A percentile compares a stretch with the other conserved stretches of the same genome.
phyloP scores from a whole-genome alignment of 805 yeast species.

The Tetrapisispora taiwanensis region DNA sequence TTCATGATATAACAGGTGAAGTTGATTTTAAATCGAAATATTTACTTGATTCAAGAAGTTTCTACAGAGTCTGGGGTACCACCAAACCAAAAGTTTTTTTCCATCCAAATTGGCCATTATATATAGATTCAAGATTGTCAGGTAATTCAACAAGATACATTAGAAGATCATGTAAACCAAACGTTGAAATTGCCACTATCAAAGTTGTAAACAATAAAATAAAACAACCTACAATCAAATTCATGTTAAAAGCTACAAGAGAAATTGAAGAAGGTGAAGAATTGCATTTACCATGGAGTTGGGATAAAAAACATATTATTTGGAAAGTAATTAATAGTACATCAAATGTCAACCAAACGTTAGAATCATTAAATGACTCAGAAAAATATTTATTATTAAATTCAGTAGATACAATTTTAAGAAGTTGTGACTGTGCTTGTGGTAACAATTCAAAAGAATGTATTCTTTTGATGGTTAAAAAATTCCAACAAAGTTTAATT shows the following conservation, averaged over 20 bases:
- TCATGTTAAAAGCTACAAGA: slow-evolving; percentile 47
- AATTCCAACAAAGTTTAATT: slow-evolving; percentile 48
- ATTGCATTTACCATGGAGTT: slow-evolving; percentile 74
- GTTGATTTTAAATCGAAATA: slow-evolving; percentile 55
- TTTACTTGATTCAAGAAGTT: slow-evolving; percentile 57
- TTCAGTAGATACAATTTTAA: slow-evolving; percentile 51
- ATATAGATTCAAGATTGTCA: slow-evolving; percentile 75
- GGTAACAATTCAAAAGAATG: slow-evolving; percentile 43
- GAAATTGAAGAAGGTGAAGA: slow-evolving; percentile 58
- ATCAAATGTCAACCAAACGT: slow-evolving; percentile 26
- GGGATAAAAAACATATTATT: slow-evolving; percentile 76
- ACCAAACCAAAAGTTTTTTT: slow-evolving; percentile 50
- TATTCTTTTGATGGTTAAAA: slow-evolving; percentile 48
- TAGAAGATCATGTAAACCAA: slow-evolving; percentile 68
- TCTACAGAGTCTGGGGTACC: slow-evolving; percentile 65
- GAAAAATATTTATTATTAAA: slow-evolving; percentile 47
- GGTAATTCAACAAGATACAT: slow-evolving; percentile 72
- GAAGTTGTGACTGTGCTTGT: slow-evolving; percentile 51
- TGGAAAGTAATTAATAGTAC: slow-evolving; percentile 37
- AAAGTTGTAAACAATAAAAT: slow-evolving; percentile 23
- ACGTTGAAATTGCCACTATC: slow-evolving; percentile 51
- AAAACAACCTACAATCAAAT: slow-evolving; percentile 31
- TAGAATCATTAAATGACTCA: slow-evolving; percentile 46
- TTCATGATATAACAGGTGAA: slow-evolving; percentile 66
- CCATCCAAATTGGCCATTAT: slow-evolving; percentile 47